A percentile compares a stretch with the other conserved stretches of the same genome.
These are phyloP conservation scores for Yamadazyma siamensis DNA, from an alignment of 1,139 yeast species.

Conservation along the genomic window DNA sequence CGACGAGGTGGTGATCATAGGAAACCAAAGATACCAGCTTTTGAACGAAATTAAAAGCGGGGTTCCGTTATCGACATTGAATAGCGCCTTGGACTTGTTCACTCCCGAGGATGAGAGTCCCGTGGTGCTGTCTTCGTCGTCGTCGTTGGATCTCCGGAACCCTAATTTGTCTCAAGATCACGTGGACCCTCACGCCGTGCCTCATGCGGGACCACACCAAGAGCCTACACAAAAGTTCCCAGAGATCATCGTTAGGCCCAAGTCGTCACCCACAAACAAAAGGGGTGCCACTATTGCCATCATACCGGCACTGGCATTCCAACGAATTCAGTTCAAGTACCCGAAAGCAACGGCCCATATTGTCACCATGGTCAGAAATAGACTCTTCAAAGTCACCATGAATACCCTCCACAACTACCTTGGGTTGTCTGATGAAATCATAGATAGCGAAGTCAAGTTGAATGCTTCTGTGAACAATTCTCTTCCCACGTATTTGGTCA, in stretches of 20 bases:
- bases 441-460: slow-evolving; percentile 68
- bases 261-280: slow-evolving; percentile 19
- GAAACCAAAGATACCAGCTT: slow-evolving; percentile 63
- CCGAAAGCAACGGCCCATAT: slow-evolving; percentile 93
- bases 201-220: no score
- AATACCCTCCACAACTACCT: slow-evolving; percentile 85
- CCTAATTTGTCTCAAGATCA: neutral
- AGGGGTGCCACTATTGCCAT: slow-evolving; percentile 81
- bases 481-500: slow-evolving; percentile 62
- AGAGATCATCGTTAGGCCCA: slow-evolving; percentile 58
- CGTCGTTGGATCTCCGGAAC: slow-evolving; percentile 11
- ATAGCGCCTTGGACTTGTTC: slow-evolving; percentile 70
- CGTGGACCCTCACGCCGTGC: neutral
- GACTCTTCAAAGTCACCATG: slow-evolving; percentile 86
- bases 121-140: slow-evolving; percentile 10
- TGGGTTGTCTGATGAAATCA: slow-evolving; percentile 79
- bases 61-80: slow-evolving; percentile 76
- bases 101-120: slow-evolving; percentile 11
- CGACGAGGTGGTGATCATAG: slow-evolving; percentile 44
- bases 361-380: slow-evolving; percentile 85
- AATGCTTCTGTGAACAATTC: slow-evolving; percentile 43
- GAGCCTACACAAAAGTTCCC: slow-evolving; percentile 21
- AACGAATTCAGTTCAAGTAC: slow-evolving; percentile 65
- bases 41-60: slow-evolving; percentile 86
- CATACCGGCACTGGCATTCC: slow-evolving; percentile 82